Evolutionary conservation across 2,329 filamentous ascomycete species (phyloP).

Genomic region (Aspergillus udagawae): DNA sequence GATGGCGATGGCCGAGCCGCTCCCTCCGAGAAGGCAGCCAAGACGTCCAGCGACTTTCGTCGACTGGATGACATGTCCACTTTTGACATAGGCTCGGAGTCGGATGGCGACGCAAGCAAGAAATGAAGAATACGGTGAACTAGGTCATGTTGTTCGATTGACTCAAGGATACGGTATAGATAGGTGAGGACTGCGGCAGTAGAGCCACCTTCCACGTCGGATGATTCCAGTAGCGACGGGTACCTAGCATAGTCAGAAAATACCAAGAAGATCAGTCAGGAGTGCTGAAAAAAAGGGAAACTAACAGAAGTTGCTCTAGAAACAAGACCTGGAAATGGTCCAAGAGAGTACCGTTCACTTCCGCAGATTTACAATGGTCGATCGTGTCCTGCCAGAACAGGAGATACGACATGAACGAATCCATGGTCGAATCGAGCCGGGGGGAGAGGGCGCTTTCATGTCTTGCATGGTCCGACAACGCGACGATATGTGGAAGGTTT

Average conservation of each 20-base stretch:
- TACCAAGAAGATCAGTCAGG: not conserved
- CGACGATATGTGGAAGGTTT: constrained; percentile 71
- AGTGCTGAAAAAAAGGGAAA: constrained; percentile 5
- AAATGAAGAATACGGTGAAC: constrained; percentile 93
- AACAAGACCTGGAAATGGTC: constrained; percentile 98
- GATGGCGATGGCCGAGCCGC: constrained; percentile 75
- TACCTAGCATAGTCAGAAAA: constrained; percentile 56
- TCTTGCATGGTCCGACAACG: constrained; percentile 82
- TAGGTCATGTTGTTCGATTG: constrained; percentile 87
- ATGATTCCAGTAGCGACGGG: constrained; percentile 91
- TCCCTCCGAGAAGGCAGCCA: constrained; percentile 72
- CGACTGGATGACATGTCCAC: constrained; percentile 59
- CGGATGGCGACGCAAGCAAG: constrained; percentile 69
- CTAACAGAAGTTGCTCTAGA: constrained; percentile 84
- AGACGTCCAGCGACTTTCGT: constrained; percentile 82
- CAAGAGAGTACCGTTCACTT: constrained; percentile 87
- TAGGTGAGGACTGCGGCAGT: constrained; percentile 95
- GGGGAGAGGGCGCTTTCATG: constrained; percentile 68
- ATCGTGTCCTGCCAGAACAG: constrained; percentile 98
- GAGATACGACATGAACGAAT: constrained; percentile 90
- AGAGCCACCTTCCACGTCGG: constrained; percentile 92
- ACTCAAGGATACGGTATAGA: constrained; percentile 82
- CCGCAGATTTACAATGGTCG: constrained; percentile 86
- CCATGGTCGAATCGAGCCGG: constrained; percentile 82
- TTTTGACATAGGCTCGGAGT: constrained; percentile 43